A percentile compares a stretch with the other conserved stretches of the same genome.
Evolutionary conservation across 1,284 basidiomycete species (phyloP).

Genomic region (Macrocystidia cucumis): DNA sequence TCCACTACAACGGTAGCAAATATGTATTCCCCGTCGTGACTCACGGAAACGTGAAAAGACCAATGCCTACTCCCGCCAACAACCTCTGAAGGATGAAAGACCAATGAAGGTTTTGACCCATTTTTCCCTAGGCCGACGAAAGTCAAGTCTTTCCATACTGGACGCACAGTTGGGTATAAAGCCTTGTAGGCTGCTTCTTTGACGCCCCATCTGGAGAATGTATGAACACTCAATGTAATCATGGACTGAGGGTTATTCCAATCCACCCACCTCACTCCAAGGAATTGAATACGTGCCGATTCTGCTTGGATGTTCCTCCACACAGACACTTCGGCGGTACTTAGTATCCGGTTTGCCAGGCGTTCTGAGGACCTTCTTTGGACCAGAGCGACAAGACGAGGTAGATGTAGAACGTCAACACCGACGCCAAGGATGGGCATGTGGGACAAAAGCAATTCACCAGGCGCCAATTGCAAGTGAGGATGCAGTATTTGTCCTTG

Average conservation of each 20-base stretch:
- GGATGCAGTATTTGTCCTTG: background rate
- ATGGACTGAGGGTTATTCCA: no score
- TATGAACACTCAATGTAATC: slow-evolving; percentile 2
- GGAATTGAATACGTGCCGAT: slow-evolving; percentile 32
- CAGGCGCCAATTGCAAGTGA: background rate
- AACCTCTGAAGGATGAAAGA: slow-evolving; percentile 26
- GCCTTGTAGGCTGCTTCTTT: slow-evolving; percentile 94
- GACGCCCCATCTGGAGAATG: slow-evolving; percentile 58
- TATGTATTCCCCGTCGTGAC: slow-evolving; percentile 83
- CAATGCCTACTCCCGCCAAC: slow-evolving; percentile 17
- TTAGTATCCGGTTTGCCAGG: slow-evolving; percentile 61
- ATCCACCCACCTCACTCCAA: slow-evolving; percentile 58
- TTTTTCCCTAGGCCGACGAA: slow-evolving; percentile 28
- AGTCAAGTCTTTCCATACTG: slow-evolving; percentile 77
- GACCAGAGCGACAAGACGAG: slow-evolving; percentile 54
- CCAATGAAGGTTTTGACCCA: slow-evolving; percentile 42
- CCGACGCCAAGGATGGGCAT: slow-evolving; percentile 72
- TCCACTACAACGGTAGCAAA: slow-evolving; percentile 71
- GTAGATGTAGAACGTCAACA: slow-evolving; percentile 67
- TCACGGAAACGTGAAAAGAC: slow-evolving; percentile 59
- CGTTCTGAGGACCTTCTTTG: slow-evolving; percentile 37
- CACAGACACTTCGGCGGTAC: slow-evolving; percentile 36
- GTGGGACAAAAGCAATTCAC: background rate
- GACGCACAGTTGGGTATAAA: slow-evolving; percentile 50
- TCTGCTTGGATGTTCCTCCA: slow-evolving; percentile 29